These are phyloP conservation scores for Physcomitrium patens DNA, from an alignment of 225 moss, liverwort and hornwort genomes.

Conservation along the genomic window DNA sequence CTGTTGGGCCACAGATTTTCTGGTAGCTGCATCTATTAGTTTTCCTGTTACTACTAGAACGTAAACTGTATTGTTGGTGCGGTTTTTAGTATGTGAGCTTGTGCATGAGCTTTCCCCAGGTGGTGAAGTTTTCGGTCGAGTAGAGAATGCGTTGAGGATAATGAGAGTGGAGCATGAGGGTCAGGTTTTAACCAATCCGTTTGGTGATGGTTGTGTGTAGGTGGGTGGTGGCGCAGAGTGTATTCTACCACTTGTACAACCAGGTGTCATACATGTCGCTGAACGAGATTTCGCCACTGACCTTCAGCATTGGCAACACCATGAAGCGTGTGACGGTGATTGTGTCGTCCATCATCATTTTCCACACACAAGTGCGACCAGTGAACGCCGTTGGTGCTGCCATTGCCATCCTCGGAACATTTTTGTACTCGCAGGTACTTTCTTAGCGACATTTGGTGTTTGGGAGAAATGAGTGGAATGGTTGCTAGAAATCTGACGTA, in stretches of 20 bases:
- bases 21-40: constrained; percentile 46
- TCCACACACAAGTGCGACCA: constrained; percentile 86
- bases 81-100: not conserved
- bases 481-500: not conserved
- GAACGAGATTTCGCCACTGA: constrained; percentile 90
- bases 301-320: constrained; percentile 97
- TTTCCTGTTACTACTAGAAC: not conserved
- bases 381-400: constrained; percentile 84
- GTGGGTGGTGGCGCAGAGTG: constrained; percentile 91
- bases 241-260: constrained; percentile 93
- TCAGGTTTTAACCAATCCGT: not conserved
- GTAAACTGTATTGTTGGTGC: not conserved
- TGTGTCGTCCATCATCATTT: constrained; percentile 87
- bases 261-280: constrained; percentile 97
- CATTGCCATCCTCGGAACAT: constrained; percentile 91
- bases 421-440: constrained; percentile 88
- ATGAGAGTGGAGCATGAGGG: not conserved
- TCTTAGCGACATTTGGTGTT: not conserved
- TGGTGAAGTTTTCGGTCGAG: not conserved
- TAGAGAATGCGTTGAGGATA: not conserved
- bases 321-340: constrained; percentile 98
- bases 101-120: not conserved
- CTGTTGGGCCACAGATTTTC: constrained; percentile 69
- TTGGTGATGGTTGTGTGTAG: constrained; percentile 38
- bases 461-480: no score